phyloP scores from a whole-genome alignment of 768 basidiomycete genomes.

The Cystofilobasidium bisporidii region DNA sequence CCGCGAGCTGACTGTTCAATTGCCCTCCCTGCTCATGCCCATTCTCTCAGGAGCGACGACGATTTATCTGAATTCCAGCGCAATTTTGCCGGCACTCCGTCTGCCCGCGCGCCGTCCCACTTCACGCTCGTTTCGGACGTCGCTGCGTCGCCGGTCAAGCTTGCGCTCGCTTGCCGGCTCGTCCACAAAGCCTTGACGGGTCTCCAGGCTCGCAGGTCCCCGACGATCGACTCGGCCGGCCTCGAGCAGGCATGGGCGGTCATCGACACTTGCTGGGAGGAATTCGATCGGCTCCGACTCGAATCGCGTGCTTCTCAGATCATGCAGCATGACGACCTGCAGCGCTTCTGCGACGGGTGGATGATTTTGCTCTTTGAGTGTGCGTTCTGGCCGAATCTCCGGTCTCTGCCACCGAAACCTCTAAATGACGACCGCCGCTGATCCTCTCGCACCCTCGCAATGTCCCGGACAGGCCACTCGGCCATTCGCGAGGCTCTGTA shows the following conservation, averaged over 20 bases:
- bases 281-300: constrained; percentile 56
- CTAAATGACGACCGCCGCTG: no score
- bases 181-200: constrained; percentile 74
- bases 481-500: constrained; percentile 75
- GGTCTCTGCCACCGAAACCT: no score
- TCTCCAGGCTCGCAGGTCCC: constrained; percentile 55
- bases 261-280: constrained; percentile 72
- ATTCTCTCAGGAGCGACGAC: constrained; percentile 53
- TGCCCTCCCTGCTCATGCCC: constrained; percentile 5
- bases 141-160: constrained; percentile 24
- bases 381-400: no score
- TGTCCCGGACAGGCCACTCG: constrained; percentile 44
- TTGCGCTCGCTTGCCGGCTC: constrained; percentile 54
- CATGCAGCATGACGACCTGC: constrained; percentile 49
- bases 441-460: no score
- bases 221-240: constrained; percentile 53
- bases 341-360: constrained; percentile 73
- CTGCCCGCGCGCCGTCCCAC: constrained; percentile 25
- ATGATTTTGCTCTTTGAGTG: constrained; percentile 90
- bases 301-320: constrained; percentile 35
- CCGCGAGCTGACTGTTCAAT: not conserved
- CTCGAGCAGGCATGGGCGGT: constrained; percentile 76
- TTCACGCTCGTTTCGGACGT: constrained; percentile 30
- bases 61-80: constrained; percentile 65
- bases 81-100: constrained; percentile 52